Evolutionary conservation across 805 yeast genomes (phyloP), one percentile per base, ranked within the genome.

Genomic region (Candida silvicultrix): DNA sequence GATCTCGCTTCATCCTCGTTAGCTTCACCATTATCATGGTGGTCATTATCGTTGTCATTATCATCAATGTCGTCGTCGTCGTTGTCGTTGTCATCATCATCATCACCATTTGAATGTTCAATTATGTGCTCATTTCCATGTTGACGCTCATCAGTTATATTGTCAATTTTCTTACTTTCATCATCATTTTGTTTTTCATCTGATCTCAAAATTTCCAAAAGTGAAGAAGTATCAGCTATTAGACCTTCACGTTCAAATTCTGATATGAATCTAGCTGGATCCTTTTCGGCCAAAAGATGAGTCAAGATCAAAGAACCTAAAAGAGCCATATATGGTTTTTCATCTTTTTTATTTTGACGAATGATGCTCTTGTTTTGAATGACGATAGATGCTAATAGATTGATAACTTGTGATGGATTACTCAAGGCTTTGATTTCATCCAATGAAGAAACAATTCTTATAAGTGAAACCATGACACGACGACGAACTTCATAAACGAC

Each of bases 161-260:
- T n/a, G n/a, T n/a, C n/a, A n/a, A n/a, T 32, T 5, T 16, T 16
- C 15, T 18, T 10, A 34, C 3, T 18, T 6, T 5, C 11, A 15
- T 18, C 14, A 4, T 12, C 18, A 2, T 4, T 10, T 7, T 12
- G 2, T 10, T 14, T 37, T 25, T 44, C 53, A 42, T 54, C 42
- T 54, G 48, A 40, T 49, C 57, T 41, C 35, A 53, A 32, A 9
- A 55, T 51, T 22, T 62, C 64, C 10, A 66, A 45, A 4, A 79
- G 62, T 0, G 56, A 48, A 1, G 64, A 52, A 10, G 75, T 67
- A 56, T 83, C 87, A 16, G 72, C 63, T 4, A 83, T 59, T n/a
- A 85, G 62, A 0, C 96, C 96, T 55, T 88, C 95, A 45, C 85
- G 74, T 54, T 77, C 83, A 50, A 88, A 77, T 9, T 68, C 71